Percentiles rank a stretch among this genome's conserved stretches.
These are phyloP conservation scores for Metarhizium sp. DNA, from an alignment of 2,329 filamentous ascomycete species.

Conservation along the genomic window DNA sequence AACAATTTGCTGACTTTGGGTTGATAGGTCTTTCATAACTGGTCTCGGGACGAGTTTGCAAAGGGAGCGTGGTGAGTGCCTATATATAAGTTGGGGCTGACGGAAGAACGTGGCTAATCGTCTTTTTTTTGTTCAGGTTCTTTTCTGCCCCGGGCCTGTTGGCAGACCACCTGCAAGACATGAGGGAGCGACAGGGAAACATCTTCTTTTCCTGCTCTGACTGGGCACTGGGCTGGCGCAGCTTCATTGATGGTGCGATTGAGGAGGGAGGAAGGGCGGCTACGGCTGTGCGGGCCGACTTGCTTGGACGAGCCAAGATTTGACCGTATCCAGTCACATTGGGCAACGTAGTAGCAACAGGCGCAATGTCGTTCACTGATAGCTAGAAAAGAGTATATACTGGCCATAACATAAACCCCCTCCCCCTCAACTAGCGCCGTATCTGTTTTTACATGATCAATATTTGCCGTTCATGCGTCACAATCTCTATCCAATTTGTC, in stretches of 20 bases:
- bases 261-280: constrained; percentile 25
- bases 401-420: background rate
- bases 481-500: constrained; percentile 19
- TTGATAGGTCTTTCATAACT: constrained; percentile 36
- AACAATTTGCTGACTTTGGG: background rate
- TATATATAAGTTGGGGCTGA: background rate
- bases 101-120: background rate
- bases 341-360: background rate
- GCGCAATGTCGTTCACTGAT: background rate
- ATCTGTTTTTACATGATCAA: constrained; percentile 2
- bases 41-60: constrained; percentile 36
- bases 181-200: constrained; percentile 31
- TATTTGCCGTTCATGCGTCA: constrained; percentile 17
- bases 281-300: background rate
- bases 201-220: constrained; percentile 37
- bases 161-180: constrained; percentile 26
- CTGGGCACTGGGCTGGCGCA: constrained; percentile 39
- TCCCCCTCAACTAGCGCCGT: constrained; percentile 10
- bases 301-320: background rate
- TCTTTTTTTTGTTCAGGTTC: constrained; percentile 14
- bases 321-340: background rate
- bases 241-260: constrained; percentile 41
- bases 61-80: constrained; percentile 29
- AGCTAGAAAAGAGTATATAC: background rate
- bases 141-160: constrained; percentile 28